A percentile compares a stretch with the other conserved stretches of the same genome.
phyloP scores from a whole-genome alignment of 2,329 filamentous ascomycete genomes.

The Penicillium sclerotiorum region DNA sequence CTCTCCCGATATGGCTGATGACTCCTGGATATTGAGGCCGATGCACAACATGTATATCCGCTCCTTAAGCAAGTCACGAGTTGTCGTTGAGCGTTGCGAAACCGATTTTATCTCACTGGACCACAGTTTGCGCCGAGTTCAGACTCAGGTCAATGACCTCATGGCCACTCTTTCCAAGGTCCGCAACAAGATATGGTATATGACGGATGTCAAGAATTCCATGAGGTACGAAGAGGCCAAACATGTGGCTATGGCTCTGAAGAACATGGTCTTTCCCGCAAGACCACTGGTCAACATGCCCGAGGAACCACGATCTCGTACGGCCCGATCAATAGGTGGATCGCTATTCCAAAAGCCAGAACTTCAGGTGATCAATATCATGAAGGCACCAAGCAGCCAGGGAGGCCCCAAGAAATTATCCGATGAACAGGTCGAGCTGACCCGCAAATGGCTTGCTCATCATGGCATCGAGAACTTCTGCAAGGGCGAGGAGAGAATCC shows the following conservation, averaged over 20 bases:
- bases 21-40: conserved; percentile 70
- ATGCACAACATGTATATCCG: conserved; percentile 63
- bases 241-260: conserved; percentile 82
- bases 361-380: conserved; percentile 80
- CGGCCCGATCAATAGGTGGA: conserved; percentile 52
- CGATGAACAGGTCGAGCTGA: conserved; percentile 91
- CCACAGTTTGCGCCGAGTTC: conserved; percentile 77
- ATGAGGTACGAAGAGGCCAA: conserved; percentile 83
- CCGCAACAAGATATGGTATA: conserved; percentile 98
- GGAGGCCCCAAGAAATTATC: conserved; percentile 93
- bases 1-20: conserved; percentile 56
- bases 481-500: conserved; percentile 89
- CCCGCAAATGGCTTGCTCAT: conserved; percentile 77
- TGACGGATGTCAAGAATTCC: conserved; percentile 89
- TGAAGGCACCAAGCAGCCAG: conserved; percentile 79
- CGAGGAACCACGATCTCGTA: conserved; percentile 41
- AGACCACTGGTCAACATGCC: conserved; percentile 28
- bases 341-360: conserved; percentile 77
- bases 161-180: conserved; percentile 73
- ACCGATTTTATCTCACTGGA: conserved; percentile 73
- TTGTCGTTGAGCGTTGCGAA: conserved; percentile 41
- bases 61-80: conserved; percentile 35
- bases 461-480: conserved; percentile 90
- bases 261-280: conserved; percentile 74
- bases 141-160: conserved; percentile 72